Evolutionary conservation across 495 filamentous ascomycete species (phyloP).

Genomic region (Xylaria flabelliformis): DNA sequence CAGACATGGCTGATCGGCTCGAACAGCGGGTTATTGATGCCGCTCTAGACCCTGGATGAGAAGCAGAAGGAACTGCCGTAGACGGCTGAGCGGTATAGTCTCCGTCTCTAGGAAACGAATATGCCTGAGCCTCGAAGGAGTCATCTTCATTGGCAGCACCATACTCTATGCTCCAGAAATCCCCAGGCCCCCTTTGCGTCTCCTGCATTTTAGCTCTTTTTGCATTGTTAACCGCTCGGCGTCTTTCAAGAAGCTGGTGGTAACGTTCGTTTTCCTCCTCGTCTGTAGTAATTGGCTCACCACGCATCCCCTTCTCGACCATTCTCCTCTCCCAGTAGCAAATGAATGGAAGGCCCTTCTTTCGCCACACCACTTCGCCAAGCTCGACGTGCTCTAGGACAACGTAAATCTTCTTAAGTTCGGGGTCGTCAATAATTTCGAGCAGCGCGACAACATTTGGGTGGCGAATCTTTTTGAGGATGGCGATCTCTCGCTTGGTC

Average conservation of each 20-base stretch:
- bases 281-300: conserved; percentile 56
- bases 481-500: conserved; percentile 95
- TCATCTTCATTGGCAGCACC: conserved; percentile 70
- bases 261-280: conserved; percentile 67
- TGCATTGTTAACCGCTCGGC: conserved; percentile 62
- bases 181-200: conserved; percentile 52
- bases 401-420: conserved; percentile 96
- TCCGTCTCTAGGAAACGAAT: conserved; percentile 44
- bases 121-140: conserved; percentile 43
- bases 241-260: conserved; percentile 61
- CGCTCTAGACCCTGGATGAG: conserved; percentile 46
- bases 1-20: conserved; percentile 51
- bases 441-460: conserved; percentile 92
- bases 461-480: conserved; percentile 96
- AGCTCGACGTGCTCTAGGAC: conserved; percentile 93
- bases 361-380: conserved; percentile 93
- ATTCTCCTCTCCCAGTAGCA: conserved; percentile 81
- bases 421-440: conserved; percentile 97
- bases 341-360: conserved; percentile 79
- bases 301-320: conserved; percentile 71
- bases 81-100: conserved; percentile 31
- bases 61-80: conserved; percentile 37
- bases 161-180: conserved; percentile 83
- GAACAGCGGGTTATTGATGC: conserved; percentile 55
- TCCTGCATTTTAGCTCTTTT: conserved; percentile 55